Evolutionary conservation across 1,139 yeast genomes (phyloP).

Genomic region (Yamadazyma atlantica): DNA sequence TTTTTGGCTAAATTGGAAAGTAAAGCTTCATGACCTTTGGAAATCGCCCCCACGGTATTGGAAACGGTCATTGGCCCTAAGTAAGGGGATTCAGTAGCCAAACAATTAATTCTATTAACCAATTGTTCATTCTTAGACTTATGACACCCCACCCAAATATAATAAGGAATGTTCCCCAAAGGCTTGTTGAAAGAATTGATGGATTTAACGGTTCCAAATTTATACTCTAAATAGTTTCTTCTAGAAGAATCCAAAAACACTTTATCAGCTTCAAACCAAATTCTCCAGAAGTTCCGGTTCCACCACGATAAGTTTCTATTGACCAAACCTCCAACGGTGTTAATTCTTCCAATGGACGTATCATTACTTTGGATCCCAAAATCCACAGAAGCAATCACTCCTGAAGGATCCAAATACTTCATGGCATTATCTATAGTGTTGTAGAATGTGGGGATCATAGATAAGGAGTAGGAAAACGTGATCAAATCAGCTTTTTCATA

Average conservation of each 20-base stretch:
- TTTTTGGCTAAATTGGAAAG: slow-evolving; percentile 59
- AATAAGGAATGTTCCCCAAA: slow-evolving; percentile 76
- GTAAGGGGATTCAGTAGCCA: slow-evolving; percentile 81
- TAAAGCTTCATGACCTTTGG: slow-evolving; percentile 81
- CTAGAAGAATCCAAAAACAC: slow-evolving; percentile 78
- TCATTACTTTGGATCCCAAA: slow-evolving; percentile 74
- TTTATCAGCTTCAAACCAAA: slow-evolving; percentile 85
- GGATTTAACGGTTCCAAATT: slow-evolving; percentile 76
- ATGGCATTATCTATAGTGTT: slow-evolving; percentile 75
- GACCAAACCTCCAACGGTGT: slow-evolving; percentile 71
- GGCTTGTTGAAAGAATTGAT: slow-evolving; percentile 61
- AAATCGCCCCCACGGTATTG: slow-evolving; percentile 27
- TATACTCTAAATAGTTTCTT: slow-evolving; percentile 79
- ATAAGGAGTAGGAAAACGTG: slow-evolving; percentile 75
- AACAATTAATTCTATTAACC: slow-evolving; percentile 63
- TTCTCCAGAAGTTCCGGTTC: slow-evolving; percentile 77
- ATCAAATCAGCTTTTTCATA: slow-evolving; percentile 53
- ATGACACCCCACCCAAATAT: slow-evolving; percentile 81
- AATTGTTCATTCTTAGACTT: slow-evolving; percentile 60
- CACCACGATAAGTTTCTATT: slow-evolving; percentile 77
- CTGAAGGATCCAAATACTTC: slow-evolving; percentile 50
- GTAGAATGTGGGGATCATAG: slow-evolving; percentile 83
- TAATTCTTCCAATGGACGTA: slow-evolving; percentile 66
- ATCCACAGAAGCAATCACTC: slow-evolving; percentile 70
- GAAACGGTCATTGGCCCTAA: slow-evolving; percentile 50